Conservation (phyloP, 352 stramenopile species). For the Phytophthora foliorum region DNA sequence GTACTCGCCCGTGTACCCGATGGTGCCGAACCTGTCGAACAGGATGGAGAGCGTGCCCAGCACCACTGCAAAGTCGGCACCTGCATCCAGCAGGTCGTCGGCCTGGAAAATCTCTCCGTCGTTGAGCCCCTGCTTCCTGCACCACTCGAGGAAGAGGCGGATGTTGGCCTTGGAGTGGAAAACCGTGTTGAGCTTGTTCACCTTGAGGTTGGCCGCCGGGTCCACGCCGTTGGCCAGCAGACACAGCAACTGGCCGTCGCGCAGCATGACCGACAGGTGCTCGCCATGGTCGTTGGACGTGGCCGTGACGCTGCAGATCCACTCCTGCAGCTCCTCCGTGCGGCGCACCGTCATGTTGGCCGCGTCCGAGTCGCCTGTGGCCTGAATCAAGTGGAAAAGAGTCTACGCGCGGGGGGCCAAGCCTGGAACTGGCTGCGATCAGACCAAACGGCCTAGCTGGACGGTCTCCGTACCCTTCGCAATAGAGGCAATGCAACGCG, state of each 20-base stretch:
- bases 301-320: constrained; percentile 85
- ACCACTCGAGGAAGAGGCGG: constrained; percentile 87
- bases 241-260: constrained; percentile 89
- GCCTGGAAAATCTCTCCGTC: constrained; percentile 83
- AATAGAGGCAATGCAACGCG: constrained; percentile 22
- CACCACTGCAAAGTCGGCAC: constrained; percentile 69
- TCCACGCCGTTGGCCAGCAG: constrained; percentile 88
- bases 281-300: constrained; percentile 73
- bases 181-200: constrained; percentile 91
- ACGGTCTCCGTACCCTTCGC: constrained; percentile 9
- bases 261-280: constrained; percentile 84
- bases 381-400: not conserved
- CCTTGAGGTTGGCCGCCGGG: constrained; percentile 73
- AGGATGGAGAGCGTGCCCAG: constrained; percentile 85
- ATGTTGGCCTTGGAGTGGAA: constrained; percentile 92
- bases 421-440: constrained; percentile 16
- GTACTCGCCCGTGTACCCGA: constrained; percentile 62
- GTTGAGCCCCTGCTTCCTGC: constrained; percentile 66
- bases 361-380: not conserved
- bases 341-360: constrained; percentile 63
- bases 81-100: constrained; percentile 80
- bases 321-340: constrained; percentile 86
- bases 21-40: constrained; percentile 82
- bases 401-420: not conserved
- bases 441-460: constrained; percentile 29